Base-by-base conservation (phyloP, 257 asterid genomes). In the Solanum bukasovii region DNA sequence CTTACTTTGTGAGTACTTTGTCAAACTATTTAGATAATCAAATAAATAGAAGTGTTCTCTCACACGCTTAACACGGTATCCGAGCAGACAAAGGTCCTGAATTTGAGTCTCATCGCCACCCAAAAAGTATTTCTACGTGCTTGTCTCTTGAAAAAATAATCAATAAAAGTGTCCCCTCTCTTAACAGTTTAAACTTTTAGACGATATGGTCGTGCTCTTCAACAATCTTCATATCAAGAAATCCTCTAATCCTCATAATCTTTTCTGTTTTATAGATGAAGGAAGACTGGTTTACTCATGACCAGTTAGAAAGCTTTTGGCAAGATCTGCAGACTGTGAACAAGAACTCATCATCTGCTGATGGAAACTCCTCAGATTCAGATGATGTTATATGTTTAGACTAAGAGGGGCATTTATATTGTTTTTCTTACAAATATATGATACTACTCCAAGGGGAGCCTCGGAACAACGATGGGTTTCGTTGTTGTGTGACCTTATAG, bases 1-100 rank as follows among this genome's bases (percentile, higher is more conserved):
- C 96, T 52, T 91, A 92, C 92, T 93, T 93, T 85, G 98, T 96
- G 84, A 94, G 98, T 92, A 68, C 87, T 87, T 87, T 85, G 52
- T 38, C 42, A 67, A 61, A 49, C 87, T 29, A 35, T 27, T 74
- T 34, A 34, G 42, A 71, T 71, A 71, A 33, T 71, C 37, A 33
- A 70, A 71, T 33, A 71, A 71, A 71, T 33, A 33, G 38, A 71
- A 71, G n/a, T 71, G 4, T 33, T 33, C 78, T 7, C 78, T 71
- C 25, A 34, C 81, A 72, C 8, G 34, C 7, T 72, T 34, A 72
- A 33, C 13, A 72, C 13, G 4, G 12, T 31, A 71, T 71, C 78
- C 6, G 13, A 31, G 13, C 7, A 70, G 75, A 67, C 20, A 25
- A 6, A 68, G 75, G 38, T 70, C 23, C 10, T 14, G 1, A 71